Conservation (phyloP, 371 early-diverging fungal genomes). For the Mortierella sp. region DNA sequence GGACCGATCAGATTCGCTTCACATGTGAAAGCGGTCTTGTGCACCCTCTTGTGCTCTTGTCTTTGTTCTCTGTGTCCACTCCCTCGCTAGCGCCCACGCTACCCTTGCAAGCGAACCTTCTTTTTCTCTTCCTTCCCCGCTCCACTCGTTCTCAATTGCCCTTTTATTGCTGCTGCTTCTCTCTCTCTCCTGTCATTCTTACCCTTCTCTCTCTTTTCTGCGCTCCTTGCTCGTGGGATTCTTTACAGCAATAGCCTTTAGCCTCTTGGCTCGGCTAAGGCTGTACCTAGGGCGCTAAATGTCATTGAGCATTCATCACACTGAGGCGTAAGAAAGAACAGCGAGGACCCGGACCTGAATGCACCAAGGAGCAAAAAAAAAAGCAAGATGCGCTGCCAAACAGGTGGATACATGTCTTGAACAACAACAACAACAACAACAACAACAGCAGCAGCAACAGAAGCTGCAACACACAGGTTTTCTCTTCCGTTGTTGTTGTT, state of each 20-base stretch:
- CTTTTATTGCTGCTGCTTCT: not conserved
- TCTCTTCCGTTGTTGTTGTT: no score
- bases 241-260: not conserved
- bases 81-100: no score
- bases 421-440: no score
- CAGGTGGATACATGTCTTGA: not conserved
- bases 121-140: not conserved
- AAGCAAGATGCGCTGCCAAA: not conserved
- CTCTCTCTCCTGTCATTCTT: no score
- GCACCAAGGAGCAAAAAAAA: not conserved
- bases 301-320: not conserved
- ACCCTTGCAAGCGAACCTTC: not conserved
- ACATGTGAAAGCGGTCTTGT: not conserved
- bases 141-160: not conserved
- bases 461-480: no score
- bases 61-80: no score
- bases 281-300: not conserved
- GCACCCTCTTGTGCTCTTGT: no score
- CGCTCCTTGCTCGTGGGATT: conserved; percentile 3
- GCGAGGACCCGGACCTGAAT: conserved; percentile 5
- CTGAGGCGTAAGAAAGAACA: not conserved
- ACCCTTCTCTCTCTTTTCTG: no score
- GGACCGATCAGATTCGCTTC: not conserved
- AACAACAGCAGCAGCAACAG: no score
- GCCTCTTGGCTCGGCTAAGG: not conserved